These are phyloP conservation scores for Pseudocercospora eumusae DNA, from an alignment of 2,329 filamentous ascomycete species.

Conservation along the genomic window DNA sequence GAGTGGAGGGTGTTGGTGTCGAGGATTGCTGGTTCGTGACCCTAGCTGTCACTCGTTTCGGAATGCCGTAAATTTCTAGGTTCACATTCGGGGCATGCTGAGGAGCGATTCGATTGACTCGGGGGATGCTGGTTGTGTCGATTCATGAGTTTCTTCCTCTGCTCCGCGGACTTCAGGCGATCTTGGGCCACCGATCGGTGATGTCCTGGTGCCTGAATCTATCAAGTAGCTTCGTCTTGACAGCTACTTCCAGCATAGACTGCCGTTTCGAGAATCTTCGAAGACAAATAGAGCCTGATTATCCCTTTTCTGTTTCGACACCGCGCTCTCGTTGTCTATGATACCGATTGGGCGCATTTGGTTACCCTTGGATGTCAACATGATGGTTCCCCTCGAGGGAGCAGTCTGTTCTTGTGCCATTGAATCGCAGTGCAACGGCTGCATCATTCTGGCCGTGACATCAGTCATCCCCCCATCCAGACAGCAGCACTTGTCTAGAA, in stretches of 20 bases:
- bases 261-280: background rate
- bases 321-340: background rate
- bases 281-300: background rate
- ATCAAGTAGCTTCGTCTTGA: background rate
- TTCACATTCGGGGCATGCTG: background rate
- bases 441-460: background rate
- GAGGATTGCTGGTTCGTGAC: conserved; percentile 2
- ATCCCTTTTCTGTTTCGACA: background rate
- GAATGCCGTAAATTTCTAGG: background rate
- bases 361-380: background rate
- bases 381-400: background rate
- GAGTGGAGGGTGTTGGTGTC: background rate
- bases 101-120: background rate
- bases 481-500: background rate
- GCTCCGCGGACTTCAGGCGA: conserved; percentile 51
- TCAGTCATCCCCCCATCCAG: background rate
- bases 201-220: background rate
- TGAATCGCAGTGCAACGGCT: background rate
- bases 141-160: background rate
- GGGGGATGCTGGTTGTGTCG: background rate
- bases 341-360: background rate
- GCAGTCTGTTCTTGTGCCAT: background rate
- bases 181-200: conserved; percentile 48
- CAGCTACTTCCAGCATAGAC: background rate
- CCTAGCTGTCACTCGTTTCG: conserved; percentile 8